Base-by-base conservation (phyloP, 805 yeast species). In the Candida fluviatilis region DNA sequence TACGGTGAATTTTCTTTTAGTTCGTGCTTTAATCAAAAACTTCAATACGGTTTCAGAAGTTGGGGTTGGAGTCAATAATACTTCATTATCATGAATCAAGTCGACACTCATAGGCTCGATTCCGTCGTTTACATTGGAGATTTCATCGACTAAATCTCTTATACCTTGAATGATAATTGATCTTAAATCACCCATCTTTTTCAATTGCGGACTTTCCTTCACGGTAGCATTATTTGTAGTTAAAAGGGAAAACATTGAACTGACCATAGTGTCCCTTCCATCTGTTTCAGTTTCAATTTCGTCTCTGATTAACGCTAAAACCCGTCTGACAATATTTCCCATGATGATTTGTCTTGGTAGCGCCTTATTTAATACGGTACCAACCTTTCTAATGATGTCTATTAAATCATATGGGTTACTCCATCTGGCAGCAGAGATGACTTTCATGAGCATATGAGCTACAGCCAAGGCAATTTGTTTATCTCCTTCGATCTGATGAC, bases 401-500 rank as follows among this genome's bases (percentile, higher is more conserved):
- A 91, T 81, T 45, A 91, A 69, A 43, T 85, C 88, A 42, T 77
- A 81, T 8, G 87, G 77, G 41, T 78, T 77, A 35, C 77, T 69
- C 98, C 98, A 93, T 56, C 96, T 72, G 1, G 93, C 86, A 10
- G 84, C 84, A 0, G 97, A 87, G 15, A 89, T 81, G 36, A 88
- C 93, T 58, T 96, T 76, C 78, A 87, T 83, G 45, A 93, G 62
- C 36, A 91, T 66, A 49, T 88, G 95, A 14, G 96, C 82, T 5
- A 96, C 86, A 38, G 85, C 93, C 26, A 87, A 68, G 0, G 98
- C 97, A 32, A 88, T 85, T 13, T 71, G 73, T 49, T 82, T 82
- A 11, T 96, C 86, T 2, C 95, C 96, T 4, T 73, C 62, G 32
- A 89, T 73, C 58, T 90, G 95, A 42, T 91, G 80, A 49, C 97